Conservation (phyloP, 257 asterid species). For the Solanum etuberosum region DNA sequence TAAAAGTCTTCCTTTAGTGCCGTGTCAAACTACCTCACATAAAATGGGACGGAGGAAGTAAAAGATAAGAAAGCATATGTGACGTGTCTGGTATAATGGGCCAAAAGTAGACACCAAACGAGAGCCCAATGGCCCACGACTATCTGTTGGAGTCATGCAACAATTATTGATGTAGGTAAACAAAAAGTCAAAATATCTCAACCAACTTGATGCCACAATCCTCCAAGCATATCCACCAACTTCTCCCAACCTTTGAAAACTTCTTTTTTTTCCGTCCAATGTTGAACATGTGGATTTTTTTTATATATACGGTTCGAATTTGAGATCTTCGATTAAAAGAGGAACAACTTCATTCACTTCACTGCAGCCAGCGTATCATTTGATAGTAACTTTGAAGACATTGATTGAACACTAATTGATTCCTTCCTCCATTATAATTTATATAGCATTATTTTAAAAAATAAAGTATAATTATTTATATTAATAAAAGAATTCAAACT, state of each 20-base stretch:
- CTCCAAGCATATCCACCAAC: background rate
- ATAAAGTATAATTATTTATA: too few species aligned
- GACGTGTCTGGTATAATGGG: background rate
- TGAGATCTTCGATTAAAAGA: too few species aligned
- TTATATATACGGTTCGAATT: fast-evolving
- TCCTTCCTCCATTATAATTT: background rate
- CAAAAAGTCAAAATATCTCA: background rate
- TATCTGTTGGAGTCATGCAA: background rate
- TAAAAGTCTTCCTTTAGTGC: too few species aligned
- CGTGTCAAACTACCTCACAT: too few species aligned
- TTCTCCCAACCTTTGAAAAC: background rate
- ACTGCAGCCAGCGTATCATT: fast-evolving
- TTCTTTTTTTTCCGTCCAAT: too few species aligned
- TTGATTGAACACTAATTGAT: background rate
- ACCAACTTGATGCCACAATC: background rate
- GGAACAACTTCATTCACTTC: too few species aligned
- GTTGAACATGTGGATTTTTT: too few species aligned
- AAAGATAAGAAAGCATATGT: background rate
- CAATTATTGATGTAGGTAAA: background rate
- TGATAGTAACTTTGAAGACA: background rate
- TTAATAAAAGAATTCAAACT: too few species aligned
- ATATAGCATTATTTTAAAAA: too few species aligned
- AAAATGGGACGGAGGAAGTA: too few species aligned
- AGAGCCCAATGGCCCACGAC: background rate
- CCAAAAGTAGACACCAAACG: background rate